Conservation (phyloP, 768 basidiomycete species). For the Mycena galopus region DNA sequence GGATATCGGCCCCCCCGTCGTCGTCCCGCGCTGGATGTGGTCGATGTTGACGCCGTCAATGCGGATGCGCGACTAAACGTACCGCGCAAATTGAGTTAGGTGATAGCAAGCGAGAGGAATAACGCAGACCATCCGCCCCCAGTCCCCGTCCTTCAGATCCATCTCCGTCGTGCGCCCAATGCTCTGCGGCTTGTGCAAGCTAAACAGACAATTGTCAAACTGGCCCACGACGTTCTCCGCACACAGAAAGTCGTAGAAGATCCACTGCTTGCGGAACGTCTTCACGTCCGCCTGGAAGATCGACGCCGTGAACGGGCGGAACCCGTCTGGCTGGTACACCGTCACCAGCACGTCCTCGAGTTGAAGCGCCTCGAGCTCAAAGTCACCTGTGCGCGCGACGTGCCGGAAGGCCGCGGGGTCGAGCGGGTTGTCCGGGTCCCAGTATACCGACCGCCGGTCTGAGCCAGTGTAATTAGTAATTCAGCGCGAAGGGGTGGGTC, state of each 20-base stretch:
- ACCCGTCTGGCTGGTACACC: constrained; percentile 92
- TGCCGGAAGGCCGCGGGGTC: constrained; percentile 89
- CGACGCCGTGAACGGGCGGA: constrained; percentile 91
- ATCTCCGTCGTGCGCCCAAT: constrained; percentile 91
- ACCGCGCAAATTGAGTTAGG: background rate
- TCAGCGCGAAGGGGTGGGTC: constrained; percentile 39
- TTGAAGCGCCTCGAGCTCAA: constrained; percentile 90
- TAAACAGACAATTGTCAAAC: constrained; percentile 97
- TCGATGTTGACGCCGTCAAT: constrained; percentile 98
- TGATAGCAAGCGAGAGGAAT: background rate
- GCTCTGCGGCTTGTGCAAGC: constrained; percentile 95
- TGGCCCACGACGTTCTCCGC: constrained; percentile 98
- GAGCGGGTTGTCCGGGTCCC: constrained; percentile 86
- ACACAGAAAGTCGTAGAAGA: constrained; percentile 95
- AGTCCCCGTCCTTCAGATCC: constrained; percentile 85
- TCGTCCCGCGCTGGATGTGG: constrained; percentile 89
- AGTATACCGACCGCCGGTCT: constrained; percentile 91
- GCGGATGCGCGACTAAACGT: constrained; percentile 87
- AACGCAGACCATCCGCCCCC: constrained; percentile 85
- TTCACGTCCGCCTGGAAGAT: constrained; percentile 94
- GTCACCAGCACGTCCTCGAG: constrained; percentile 95
- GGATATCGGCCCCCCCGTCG: constrained; percentile 89
- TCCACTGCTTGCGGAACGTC: constrained; percentile 90
- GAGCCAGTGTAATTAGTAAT: constrained; percentile 20
- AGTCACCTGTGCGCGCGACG: constrained; percentile 81